phyloP scores from a whole-genome alignment of 192 early-diverging fungal genomes.

The Spizellomyces sp. region DNA sequence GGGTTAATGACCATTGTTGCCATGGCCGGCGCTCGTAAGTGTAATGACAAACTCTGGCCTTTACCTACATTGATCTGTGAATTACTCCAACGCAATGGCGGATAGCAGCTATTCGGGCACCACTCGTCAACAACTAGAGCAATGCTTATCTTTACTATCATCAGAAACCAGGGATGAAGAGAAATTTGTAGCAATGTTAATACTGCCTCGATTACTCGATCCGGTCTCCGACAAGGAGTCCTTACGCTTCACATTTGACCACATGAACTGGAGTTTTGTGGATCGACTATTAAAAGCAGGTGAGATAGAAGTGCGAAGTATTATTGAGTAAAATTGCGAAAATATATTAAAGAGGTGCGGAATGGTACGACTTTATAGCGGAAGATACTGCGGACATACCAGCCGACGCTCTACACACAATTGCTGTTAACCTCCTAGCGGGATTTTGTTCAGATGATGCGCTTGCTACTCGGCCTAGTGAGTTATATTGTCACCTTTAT shows the following conservation, averaged over 20 bases:
- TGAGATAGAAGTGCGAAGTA: background rate
- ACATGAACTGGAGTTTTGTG: slow-evolving; percentile 56
- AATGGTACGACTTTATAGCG: background rate
- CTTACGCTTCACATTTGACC: slow-evolving; percentile 43
- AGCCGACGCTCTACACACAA: slow-evolving; percentile 12
- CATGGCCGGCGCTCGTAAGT: too few species aligned
- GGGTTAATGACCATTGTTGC: too few species aligned
- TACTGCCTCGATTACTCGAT: slow-evolving; percentile 50
- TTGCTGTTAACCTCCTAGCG: slow-evolving; percentile 14
- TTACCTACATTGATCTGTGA: too few species aligned
- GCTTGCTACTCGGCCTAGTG: background rate
- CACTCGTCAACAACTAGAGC: background rate
- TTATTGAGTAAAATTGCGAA: background rate
- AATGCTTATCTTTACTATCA: slow-evolving; percentile 43
- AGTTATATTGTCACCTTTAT: background rate
- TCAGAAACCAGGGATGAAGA: slow-evolving; percentile 47
- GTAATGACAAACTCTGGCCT: too few species aligned
- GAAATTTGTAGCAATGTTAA: slow-evolving; percentile 54
- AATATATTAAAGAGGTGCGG: too few species aligned
- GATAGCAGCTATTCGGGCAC: background rate
- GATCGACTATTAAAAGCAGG: slow-evolving; percentile 46
- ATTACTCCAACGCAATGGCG: background rate
- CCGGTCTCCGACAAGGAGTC: slow-evolving; percentile 25
- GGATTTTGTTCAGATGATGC: background rate
- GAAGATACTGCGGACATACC: slow-evolving; percentile 5